Evolutionary conservation across 2,329 filamentous ascomycete genomes (phyloP).

Genomic region (Diaporthe sp.): DNA sequence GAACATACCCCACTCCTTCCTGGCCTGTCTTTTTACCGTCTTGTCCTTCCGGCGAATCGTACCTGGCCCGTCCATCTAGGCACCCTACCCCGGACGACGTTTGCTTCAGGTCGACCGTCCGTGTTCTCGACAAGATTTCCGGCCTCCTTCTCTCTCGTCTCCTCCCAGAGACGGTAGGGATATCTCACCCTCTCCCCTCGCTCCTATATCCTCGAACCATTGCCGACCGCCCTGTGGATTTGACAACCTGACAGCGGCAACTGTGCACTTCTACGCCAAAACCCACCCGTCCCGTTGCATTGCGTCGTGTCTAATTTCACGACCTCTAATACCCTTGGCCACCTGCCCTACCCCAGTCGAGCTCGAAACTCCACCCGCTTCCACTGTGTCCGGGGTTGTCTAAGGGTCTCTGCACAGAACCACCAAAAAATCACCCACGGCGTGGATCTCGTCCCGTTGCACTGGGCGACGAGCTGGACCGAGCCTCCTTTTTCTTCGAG

Average conservation of each 20-base stretch:
- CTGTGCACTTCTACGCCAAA: conserved; percentile 16
- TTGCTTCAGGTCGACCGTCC: conserved; percentile 6
- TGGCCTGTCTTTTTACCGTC: neutral
- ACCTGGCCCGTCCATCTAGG: conserved; percentile 12
- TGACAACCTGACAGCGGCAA: conserved; percentile 26
- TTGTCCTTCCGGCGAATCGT: conserved; percentile 10
- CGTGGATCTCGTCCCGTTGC: conserved; percentile 36
- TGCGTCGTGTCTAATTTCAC: conserved; percentile 24
- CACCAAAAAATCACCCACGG: conserved; percentile 33
- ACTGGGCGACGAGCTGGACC: conserved; percentile 34
- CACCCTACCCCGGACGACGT: conserved; percentile 12
- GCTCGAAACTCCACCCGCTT: conserved; percentile 28
- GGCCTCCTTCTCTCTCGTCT: conserved; percentile 14
- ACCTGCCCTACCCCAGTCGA: conserved; percentile 31
- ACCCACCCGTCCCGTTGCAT: conserved; percentile 23
- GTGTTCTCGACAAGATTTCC: conserved; percentile 21
- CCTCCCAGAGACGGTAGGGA: conserved; percentile 15
- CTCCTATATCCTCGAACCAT: conserved; percentile 15
- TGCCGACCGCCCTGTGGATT: conserved; percentile 25
- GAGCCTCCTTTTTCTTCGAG: conserved; percentile 31
- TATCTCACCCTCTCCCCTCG: neutral
- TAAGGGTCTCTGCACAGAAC: conserved; percentile 35
- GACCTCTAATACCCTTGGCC: conserved; percentile 21
- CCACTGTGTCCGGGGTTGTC: conserved; percentile 35
- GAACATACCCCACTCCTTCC: conserved; percentile 30